Conservation (phyloP, 2,329 filamentous ascomycete genomes). For the Penicillium polonicum region DNA sequence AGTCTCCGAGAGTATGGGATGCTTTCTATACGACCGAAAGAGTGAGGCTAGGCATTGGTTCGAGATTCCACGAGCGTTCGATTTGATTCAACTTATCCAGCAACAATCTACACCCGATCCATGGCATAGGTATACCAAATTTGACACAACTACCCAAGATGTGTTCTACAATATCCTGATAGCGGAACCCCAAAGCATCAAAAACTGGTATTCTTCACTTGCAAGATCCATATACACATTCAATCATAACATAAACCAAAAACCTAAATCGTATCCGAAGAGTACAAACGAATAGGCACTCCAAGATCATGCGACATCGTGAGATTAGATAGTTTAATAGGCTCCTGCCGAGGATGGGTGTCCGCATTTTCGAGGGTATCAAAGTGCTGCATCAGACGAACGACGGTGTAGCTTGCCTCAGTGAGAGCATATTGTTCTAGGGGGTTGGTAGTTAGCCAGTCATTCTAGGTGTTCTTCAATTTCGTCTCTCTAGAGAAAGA, state of each 20-base stretch:
- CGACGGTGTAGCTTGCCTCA: constrained; percentile 43
- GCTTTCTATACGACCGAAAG: no score
- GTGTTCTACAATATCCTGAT: background rate
- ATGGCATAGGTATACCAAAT: background rate
- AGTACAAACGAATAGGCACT: constrained; percentile 30
- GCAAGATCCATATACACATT: background rate
- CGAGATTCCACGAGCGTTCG: background rate
- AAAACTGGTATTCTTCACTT: background rate
- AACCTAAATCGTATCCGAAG: constrained; percentile 8
- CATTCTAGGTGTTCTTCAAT: background rate
- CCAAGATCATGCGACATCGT: constrained; percentile 36
- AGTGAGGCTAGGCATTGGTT: no score
- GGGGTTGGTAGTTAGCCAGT: background rate
- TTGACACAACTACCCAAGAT: background rate
- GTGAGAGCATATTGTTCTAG: constrained; percentile 46
- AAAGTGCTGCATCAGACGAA: constrained; percentile 41
- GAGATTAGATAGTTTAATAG: constrained; percentile 31
- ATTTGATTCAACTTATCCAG: background rate
- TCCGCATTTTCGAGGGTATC: constrained; percentile 38
- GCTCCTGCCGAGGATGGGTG: constrained; percentile 27
- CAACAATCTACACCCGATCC: background rate
- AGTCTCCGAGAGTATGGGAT: no score
- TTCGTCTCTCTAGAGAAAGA: background rate
- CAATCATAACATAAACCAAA: background rate
- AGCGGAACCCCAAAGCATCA: background rate